Evolutionary conservation across 1,139 yeast genomes (phyloP).

Genomic region (Candida anutae): DNA sequence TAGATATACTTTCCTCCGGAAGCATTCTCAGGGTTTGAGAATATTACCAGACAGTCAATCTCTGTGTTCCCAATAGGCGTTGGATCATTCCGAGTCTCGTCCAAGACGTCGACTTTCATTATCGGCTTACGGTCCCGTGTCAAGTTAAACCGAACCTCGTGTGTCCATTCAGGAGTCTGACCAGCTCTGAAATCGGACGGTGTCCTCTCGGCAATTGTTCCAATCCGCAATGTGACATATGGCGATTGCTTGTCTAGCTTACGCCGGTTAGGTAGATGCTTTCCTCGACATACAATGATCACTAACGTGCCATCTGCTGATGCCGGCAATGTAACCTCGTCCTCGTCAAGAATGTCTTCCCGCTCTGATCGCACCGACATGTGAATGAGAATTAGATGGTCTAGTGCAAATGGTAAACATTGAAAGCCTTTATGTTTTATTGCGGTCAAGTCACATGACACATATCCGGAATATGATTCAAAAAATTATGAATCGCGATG

Average conservation of each 20-base stretch:
- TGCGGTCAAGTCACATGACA: too few relatives aligned
- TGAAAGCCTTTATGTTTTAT: too few relatives aligned
- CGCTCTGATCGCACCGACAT: too few relatives aligned
- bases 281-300: slow-evolving; percentile 45
- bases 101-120: slow-evolving; percentile 69
- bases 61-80: slow-evolving; percentile 79
- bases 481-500: too few relatives aligned
- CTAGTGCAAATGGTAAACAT: too few relatives aligned
- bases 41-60: slow-evolving; percentile 68
- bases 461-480: too few relatives aligned
- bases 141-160: slow-evolving; percentile 62
- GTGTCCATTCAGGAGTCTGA: slow-evolving; percentile 84
- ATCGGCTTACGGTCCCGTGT: slow-evolving; percentile 55
- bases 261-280: slow-evolving; percentile 74
- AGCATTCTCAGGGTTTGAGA: slow-evolving; percentile 36
- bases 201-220: slow-evolving; percentile 73
- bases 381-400: too few relatives aligned
- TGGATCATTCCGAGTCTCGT: slow-evolving; percentile 81
- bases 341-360: neutral
- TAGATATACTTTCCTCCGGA: slow-evolving; percentile 61
- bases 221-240: slow-evolving; percentile 70
- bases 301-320: slow-evolving; percentile 42
- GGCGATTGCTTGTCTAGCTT: slow-evolving; percentile 88
- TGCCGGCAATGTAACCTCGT: slow-evolving; percentile 13
- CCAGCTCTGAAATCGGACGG: slow-evolving; percentile 76